A percentile compares a stretch with the other conserved stretches of the same genome.
Conservation (phyloP, 2,329 filamentous ascomycete species). For the Escovopsis weberi region DNA sequence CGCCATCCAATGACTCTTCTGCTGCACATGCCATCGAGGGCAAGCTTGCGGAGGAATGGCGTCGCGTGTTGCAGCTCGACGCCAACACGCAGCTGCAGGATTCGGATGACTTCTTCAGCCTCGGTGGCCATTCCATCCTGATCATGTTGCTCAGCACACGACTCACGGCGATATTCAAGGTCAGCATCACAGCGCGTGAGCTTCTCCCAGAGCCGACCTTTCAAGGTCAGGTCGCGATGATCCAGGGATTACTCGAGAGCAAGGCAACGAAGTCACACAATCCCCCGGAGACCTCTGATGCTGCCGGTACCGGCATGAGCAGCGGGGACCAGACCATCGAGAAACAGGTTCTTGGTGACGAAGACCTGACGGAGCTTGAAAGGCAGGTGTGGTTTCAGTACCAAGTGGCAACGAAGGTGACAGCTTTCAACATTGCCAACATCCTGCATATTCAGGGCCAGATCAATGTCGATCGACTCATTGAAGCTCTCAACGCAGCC, state of each 20-base stretch:
- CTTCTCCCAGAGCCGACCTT: not conserved
- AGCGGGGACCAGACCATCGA: not conserved
- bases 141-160: constrained; percentile 1
- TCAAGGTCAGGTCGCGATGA: not conserved
- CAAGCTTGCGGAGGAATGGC: constrained; percentile 1
- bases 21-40: not conserved
- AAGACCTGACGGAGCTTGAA: constrained; percentile 2
- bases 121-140: constrained; percentile 1
- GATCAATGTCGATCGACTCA: not conserved
- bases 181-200: not conserved
- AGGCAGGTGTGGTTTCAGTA: constrained; percentile 4
- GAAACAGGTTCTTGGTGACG: not conserved
- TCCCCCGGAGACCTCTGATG: not conserved
- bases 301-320: not conserved
- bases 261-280: not conserved
- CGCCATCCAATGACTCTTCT: not conserved
- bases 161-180: not conserved
- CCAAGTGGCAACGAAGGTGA: constrained; percentile 1
- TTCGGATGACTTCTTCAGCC: constrained; percentile 1
- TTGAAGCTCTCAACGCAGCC: not conserved
- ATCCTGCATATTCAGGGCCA: not conserved
- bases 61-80: not conserved
- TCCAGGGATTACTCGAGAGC: not conserved
- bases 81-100: not conserved
- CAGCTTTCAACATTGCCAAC: constrained; percentile 4